A percentile compares a stretch with the other conserved stretches of the same genome.
These are phyloP conservation scores for Orychophragmus violaceus DNA, from an alignment of 345 rosid species.

Conservation along the genomic window DNA sequence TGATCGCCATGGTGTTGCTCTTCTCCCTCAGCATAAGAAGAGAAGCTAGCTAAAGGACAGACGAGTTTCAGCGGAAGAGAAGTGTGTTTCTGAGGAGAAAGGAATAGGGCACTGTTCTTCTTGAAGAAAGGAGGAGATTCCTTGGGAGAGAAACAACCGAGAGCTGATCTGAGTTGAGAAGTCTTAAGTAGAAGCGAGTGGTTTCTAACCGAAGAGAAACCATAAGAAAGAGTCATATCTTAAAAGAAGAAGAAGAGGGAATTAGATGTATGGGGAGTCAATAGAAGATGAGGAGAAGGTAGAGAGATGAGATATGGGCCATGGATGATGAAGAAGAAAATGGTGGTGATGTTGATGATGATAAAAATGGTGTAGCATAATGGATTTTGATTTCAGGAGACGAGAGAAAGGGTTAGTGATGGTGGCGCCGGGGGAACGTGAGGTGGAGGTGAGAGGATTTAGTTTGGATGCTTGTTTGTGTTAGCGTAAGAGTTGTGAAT, in stretches of 20 bases:
- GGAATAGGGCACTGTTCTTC: conserved; percentile 21
- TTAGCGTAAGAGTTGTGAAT: not conserved
- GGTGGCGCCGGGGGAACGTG: conserved; percentile 27
- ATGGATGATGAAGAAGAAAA: conserved; percentile 22
- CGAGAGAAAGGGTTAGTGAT: conserved; percentile 3
- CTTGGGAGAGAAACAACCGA: conserved; percentile 24
- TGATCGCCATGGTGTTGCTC: conserved; percentile 38
- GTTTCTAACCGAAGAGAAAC: conserved; percentile 52
- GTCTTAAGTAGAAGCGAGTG: conserved; percentile 29
- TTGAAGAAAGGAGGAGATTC: conserved; percentile 31
- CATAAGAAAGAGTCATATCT: conserved; percentile 60
- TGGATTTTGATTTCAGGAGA: conserved; percentile 28
- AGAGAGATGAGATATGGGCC: conserved; percentile 20
- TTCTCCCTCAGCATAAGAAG: conserved; percentile 63
- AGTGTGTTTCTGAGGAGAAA: conserved; percentile 29
- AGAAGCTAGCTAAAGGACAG: conserved; percentile 55
- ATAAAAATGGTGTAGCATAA: conserved; percentile 24
- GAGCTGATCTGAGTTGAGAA: conserved; percentile 40
- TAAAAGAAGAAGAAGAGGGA: conserved; percentile 2
- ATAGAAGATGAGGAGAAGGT: conserved; percentile 30
- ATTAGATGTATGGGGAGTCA: conserved; percentile 6
- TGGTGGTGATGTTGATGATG: conserved; percentile 20
- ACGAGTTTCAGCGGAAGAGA: conserved; percentile 31
- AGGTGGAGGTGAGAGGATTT: conserved; percentile 34
- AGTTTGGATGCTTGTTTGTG: conserved; percentile 29